Base-by-base conservation (phyloP, 208 protist genomes). In the Trypanosoma rangeli region DNA sequence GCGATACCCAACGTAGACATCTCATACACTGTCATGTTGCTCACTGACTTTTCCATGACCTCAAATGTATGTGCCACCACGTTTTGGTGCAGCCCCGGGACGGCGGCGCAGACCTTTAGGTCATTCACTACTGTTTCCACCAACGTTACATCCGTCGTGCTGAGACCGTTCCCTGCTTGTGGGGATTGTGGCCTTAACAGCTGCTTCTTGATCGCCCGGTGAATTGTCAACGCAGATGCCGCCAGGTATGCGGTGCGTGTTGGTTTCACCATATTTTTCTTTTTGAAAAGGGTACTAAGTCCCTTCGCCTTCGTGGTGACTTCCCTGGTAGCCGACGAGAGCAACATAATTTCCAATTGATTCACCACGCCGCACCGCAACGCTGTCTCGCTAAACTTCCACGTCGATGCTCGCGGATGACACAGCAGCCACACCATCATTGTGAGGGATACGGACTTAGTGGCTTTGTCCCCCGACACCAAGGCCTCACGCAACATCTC, bases 391-490 rank as follows among this genome's bases (percentile, higher is more conserved):
- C 65, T 50, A 56, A 93, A 90, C 42, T 82, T 64, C 73, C 84
- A 85, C 42, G 75, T 53, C 3, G 77, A 71, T 15, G 86, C 80
- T 39, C 73, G 71, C 5, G 77, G 70, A 64, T 90, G 83, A 59
- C 75, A 59, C 24, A 94, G 72, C 52, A 96, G 74, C 88, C 90
- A 96, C 64, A 91, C 81, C 9, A 90, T 87, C 90, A 96, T 96
- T 33, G 83, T 90, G 39, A 96, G 75, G 42, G 82, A 84, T 22
- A 96, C 70, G 20, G 87, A 80, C 70, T 92, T 96, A 9, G 88
- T 94, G 12, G 84, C 76, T 68, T 90, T 92, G 75, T 92, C 90
- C 42, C 72, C 72, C 0, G 81, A 90, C 33, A 83, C 74, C 56
- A 96, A 76, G 5, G 83, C 75, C 58, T 86, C 85, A 61, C 86